Conservation (phyloP, 805 yeast species). For the Metschnikowia picachoensis region DNA sequence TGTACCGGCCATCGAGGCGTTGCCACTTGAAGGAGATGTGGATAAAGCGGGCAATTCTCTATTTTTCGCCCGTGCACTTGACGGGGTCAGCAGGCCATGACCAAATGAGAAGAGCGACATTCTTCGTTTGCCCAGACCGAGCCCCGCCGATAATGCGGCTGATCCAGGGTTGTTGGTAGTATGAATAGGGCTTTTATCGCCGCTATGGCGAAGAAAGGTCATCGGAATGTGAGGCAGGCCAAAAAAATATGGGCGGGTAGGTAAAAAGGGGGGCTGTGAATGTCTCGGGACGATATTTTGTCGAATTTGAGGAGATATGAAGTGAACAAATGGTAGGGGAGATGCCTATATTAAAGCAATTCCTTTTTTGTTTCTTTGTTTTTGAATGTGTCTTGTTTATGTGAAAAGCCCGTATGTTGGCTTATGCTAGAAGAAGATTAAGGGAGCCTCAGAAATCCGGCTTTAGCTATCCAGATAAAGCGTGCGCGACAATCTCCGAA, state of each 20-base stretch:
- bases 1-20: background rate
- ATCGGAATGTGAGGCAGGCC: background rate
- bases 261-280: no score
- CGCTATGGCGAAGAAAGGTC: conserved; percentile 5
- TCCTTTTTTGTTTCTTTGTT: no score
- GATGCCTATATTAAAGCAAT: no score
- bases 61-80: conserved; percentile 7
- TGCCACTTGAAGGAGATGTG: conserved; percentile 10
- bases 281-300: no score
- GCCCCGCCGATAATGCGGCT: background rate
- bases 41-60: conserved; percentile 13
- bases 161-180: background rate
- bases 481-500: background rate
- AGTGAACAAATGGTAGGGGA: no score
- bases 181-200: background rate
- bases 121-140: conserved; percentile 15
- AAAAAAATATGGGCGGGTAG: background rate
- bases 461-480: background rate
- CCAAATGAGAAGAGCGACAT: conserved; percentile 26
- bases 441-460: no score
- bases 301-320: no score
- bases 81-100: conserved; percentile 8
- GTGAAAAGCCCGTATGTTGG: no score
- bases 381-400: no score
- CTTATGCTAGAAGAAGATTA: no score